These are phyloP conservation scores for Lotmaria passim DNA, from an alignment of 208 protist species.

Conservation along the genomic window DNA sequence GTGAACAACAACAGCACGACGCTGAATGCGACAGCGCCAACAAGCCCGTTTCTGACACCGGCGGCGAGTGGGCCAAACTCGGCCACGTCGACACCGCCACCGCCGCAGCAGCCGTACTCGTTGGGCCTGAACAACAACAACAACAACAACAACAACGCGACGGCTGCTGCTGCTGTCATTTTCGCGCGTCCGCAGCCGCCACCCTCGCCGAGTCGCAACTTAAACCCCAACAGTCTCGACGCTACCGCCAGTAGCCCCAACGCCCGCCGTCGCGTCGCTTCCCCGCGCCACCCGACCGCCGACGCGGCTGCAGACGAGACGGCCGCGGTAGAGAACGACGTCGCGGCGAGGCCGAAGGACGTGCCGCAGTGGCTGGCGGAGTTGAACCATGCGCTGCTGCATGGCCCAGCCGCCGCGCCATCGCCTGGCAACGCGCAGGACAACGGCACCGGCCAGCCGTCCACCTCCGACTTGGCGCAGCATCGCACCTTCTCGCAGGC, in stretches of 20 bases:
- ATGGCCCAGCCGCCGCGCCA: background rate
- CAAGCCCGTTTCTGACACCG: background rate
- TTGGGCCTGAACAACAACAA: no score
- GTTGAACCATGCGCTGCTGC: slow-evolving; percentile 9
- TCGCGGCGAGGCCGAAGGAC: background rate
- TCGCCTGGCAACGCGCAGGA: background rate
- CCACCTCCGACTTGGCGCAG: background rate
- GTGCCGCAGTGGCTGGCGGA: slow-evolving; percentile 21
- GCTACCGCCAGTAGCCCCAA: no score
- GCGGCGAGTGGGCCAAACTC: background rate
- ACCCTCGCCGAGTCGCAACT: no score
- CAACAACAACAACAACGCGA: no score
- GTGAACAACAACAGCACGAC: background rate
- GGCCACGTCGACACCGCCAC: background rate
- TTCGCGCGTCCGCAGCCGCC: no score
- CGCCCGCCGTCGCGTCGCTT: no score
- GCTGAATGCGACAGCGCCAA: background rate
- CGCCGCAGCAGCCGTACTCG: background rate
- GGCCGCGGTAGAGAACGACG: background rate
- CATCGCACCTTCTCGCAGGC: slow-evolving; percentile 27
- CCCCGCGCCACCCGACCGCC: no score
- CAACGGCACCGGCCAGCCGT: background rate
- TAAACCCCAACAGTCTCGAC: no score
- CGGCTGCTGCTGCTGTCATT: no score
- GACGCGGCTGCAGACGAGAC: no score